A percentile compares a stretch with the other conserved stretches of the same genome.
phyloP scores from a whole-genome alignment of 73 alveolate genomes.

The Blepharisma japonicum region DNA sequence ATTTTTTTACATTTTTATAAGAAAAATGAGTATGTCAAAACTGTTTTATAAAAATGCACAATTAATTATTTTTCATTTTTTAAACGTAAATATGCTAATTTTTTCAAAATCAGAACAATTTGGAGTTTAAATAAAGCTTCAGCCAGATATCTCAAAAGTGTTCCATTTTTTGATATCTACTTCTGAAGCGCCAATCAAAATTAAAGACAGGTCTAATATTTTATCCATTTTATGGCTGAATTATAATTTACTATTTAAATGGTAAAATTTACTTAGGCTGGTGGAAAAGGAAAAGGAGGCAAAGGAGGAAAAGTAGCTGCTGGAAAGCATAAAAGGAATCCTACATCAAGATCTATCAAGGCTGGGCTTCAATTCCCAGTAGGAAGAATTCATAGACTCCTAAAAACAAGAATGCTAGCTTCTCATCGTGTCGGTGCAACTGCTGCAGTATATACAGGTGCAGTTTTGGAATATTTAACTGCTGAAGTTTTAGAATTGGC shows the following conservation, averaged over 20 bases:
- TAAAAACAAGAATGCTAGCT: constrained; percentile 83
- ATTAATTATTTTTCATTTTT: too few species aligned
- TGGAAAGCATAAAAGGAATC: constrained; percentile 83
- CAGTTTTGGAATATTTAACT: constrained; percentile 95
- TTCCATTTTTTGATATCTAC: too few species aligned
- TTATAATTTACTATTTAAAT: constrained; percentile 20
- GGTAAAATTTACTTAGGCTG: constrained; percentile 49
- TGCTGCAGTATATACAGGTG: constrained; percentile 97
- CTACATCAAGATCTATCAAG: constrained; percentile 90
- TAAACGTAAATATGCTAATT: too few species aligned
- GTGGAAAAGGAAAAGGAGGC: constrained; percentile 89
- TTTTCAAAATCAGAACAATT: too few species aligned
- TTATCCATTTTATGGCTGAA: too few species aligned
- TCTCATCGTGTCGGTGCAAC: constrained; percentile 97
- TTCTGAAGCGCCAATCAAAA: too few species aligned
- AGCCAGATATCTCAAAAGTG: too few species aligned
- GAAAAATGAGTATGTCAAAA: too few species aligned
- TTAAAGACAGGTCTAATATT: too few species aligned
- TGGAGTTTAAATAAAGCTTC: too few species aligned
- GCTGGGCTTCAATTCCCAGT: constrained; percentile 99
- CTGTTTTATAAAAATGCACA: too few species aligned
- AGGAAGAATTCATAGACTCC: constrained; percentile 97
- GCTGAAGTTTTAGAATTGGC: constrained; percentile 99
- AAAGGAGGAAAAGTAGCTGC: constrained; percentile 85
- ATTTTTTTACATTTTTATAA: too few species aligned